Evolutionary conservation across 2,329 filamentous ascomycete species (phyloP).

Genomic region (Pseudocercospora vitis): DNA sequence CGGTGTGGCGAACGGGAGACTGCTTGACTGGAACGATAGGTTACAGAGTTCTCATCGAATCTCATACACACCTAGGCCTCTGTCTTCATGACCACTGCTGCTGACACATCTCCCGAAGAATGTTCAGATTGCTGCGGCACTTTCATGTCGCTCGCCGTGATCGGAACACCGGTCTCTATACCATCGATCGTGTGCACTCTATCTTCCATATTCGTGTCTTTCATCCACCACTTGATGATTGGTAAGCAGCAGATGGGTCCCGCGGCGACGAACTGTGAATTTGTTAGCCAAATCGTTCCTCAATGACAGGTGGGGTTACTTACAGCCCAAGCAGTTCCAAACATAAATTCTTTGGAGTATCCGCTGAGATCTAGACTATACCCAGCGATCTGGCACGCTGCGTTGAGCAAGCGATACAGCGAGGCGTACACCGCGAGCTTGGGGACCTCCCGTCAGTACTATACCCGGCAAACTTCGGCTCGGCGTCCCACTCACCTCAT

Average conservation of each 20-base stretch:
- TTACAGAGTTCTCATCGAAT: no score
- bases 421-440: conserved; percentile 9
- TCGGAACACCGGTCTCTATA: not conserved
- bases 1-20: no score
- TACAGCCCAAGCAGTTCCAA: conserved; percentile 10
- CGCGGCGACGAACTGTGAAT: conserved; percentile 6
- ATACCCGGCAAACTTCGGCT: not conserved
- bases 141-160: not conserved
- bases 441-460: not conserved
- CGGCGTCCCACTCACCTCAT: not conserved
- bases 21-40: no score
- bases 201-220: conserved; percentile 15
- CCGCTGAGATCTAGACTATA: conserved; percentile 8
- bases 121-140: not conserved
- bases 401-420: conserved; percentile 8
- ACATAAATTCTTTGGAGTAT: conserved; percentile 14
- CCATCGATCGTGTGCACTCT: not conserved
- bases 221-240: conserved; percentile 11
- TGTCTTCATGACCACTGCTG: no score
- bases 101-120: conserved; percentile 1
- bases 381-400: conserved; percentile 8
- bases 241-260: conserved; percentile 9
- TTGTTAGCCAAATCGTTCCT: not conserved
- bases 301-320: not conserved
- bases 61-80: no score